A percentile compares a stretch with the other conserved stretches of the same genome.
phyloP scores from a whole-genome alignment of 163 green algal genomes.

The Chloroidium sp. region DNA sequence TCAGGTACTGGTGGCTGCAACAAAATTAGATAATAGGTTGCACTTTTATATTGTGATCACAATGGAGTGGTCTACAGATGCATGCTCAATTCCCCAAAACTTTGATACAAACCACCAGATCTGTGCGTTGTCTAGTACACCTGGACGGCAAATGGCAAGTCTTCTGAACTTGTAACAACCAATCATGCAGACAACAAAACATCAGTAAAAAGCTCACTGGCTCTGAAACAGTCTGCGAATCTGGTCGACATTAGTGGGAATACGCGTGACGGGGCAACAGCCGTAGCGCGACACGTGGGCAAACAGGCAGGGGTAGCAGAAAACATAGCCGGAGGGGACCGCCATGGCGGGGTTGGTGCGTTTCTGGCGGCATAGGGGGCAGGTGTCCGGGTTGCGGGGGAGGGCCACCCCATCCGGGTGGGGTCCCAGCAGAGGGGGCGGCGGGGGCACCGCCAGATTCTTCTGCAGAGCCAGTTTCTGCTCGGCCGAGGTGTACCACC shows the following conservation, averaged over 20 bases:
- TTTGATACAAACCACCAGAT: too few relatives aligned
- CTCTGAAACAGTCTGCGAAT: slow-evolving; percentile 73
- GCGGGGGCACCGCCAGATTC: slow-evolving; percentile 53
- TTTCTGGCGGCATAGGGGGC: slow-evolving; percentile 66
- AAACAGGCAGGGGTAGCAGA: slow-evolving; percentile 88
- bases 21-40: too few relatives aligned
- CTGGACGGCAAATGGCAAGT: too few relatives aligned
- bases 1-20: too few relatives aligned
- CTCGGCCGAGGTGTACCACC: slow-evolving; percentile 91
- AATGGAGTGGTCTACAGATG: too few relatives aligned
- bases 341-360: slow-evolving; percentile 73
- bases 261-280: slow-evolving; percentile 72
- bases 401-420: slow-evolving; percentile 51
- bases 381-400: slow-evolving; percentile 53
- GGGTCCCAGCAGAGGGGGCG: slow-evolving; percentile 50
- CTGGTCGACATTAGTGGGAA: slow-evolving; percentile 58
- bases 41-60: too few relatives aligned
- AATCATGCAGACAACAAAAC: too few relatives aligned
- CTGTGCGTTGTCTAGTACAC: too few relatives aligned
- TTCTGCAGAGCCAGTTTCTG: slow-evolving; percentile 39
- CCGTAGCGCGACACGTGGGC: slow-evolving; percentile 44
- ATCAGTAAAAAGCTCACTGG: not conserved
- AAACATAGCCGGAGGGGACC: slow-evolving; percentile 73
- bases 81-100: too few relatives aligned
- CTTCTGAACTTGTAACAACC: too few relatives aligned